A percentile compares a stretch with the other conserved stretches of the same genome.
These are phyloP conservation scores for Maudiozyma barnettii DNA, from an alignment of 805 yeast species.

Conservation along the genomic window DNA sequence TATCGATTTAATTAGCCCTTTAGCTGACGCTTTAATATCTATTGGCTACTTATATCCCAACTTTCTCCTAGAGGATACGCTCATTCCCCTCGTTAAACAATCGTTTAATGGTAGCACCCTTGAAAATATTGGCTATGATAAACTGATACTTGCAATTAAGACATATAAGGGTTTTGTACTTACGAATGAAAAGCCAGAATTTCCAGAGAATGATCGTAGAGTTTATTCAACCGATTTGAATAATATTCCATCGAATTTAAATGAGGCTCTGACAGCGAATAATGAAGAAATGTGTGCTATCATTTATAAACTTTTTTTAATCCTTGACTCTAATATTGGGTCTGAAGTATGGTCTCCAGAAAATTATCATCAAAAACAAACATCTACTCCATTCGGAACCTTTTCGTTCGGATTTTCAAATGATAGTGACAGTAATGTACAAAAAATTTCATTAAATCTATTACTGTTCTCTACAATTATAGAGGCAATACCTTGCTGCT, in stretches of 20 bases:
- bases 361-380: conserved; percentile 28
- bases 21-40: conserved; percentile 66
- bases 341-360: conserved; percentile 33
- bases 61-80: conserved; percentile 66
- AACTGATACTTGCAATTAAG: conserved; percentile 55
- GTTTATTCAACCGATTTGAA: conserved; percentile 27
- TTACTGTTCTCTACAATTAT: conserved; percentile 63
- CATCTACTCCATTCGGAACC: conserved; percentile 31
- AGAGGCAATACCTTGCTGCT: conserved; percentile 67
- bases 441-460: conserved; percentile 31
- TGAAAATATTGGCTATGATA: conserved; percentile 63
- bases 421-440: conserved; percentile 24
- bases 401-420: conserved; percentile 34
- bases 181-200: conserved; percentile 61
- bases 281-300: conserved; percentile 66
- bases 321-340: conserved; percentile 55
- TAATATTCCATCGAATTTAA: conserved; percentile 25
- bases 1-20: conserved; percentile 47
- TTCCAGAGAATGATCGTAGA: conserved; percentile 45
- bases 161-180: conserved; percentile 64
- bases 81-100: conserved; percentile 57
- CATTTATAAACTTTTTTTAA: conserved; percentile 44
- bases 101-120: conserved; percentile 49
- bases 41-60: conserved; percentile 73
- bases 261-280: conserved; percentile 26